A percentile compares a stretch with the other conserved stretches of the same genome.
phyloP scores from a whole-genome alignment of 805 yeast genomes.

The Wickerhamiella occidentalis region DNA sequence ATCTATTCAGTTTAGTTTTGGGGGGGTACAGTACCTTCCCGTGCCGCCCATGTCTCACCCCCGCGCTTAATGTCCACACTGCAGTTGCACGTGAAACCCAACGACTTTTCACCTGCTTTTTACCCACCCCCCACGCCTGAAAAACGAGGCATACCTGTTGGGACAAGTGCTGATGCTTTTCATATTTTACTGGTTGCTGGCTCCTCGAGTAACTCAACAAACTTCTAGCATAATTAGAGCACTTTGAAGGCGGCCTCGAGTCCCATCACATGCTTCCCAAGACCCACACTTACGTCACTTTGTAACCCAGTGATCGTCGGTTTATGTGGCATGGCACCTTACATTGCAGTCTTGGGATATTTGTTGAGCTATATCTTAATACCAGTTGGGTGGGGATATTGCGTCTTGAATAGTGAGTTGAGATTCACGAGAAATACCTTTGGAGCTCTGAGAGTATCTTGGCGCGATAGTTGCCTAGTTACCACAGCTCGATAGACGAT shows the following conservation, averaged over 20 bases:
- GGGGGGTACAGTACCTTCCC: background rate
- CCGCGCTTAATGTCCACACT: background rate
- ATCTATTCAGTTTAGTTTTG: background rate
- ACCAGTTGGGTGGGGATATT: too few species aligned
- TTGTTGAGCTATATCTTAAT: background rate
- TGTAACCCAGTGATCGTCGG: background rate
- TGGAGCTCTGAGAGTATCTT: too few species aligned
- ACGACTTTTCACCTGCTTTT: background rate
- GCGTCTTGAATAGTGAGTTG: too few species aligned
- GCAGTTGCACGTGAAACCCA: conserved; percentile 4
- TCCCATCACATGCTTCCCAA: background rate
- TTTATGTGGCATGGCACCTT: background rate
- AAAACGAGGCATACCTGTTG: too few species aligned
- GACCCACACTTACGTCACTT: conserved; percentile 5
- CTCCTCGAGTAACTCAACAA: background rate
- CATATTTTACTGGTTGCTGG: too few species aligned
- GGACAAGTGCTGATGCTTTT: too few species aligned
- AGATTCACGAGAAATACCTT: too few species aligned
- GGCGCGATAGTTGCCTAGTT: background rate
- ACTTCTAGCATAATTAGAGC: background rate
- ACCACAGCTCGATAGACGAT: background rate
- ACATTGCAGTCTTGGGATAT: background rate
- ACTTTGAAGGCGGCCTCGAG: background rate
- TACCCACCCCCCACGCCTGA: too few species aligned
- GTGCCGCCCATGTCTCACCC: background rate